Percentiles rank a stretch among this genome's conserved stretches.
Conservation (phyloP, 2,329 filamentous ascomycete genomes). For the Aspergillus oerlinghausenensis region DNA sequence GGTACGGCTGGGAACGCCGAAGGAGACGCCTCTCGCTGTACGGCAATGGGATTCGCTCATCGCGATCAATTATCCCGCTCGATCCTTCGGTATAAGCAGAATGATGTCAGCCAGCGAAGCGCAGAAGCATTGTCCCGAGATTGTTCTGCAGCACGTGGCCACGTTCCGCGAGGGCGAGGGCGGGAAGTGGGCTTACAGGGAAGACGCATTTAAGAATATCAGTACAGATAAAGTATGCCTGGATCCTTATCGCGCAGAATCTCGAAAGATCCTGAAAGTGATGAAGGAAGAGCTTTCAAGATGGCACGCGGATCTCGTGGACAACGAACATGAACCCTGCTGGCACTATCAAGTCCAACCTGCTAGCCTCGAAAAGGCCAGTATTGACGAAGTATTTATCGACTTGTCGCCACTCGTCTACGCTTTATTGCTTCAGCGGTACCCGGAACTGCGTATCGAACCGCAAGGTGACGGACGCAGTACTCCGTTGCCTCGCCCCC, state of each 20-base stretch:
- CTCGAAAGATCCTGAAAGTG: constrained; percentile 70
- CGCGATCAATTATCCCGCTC: constrained; percentile 91
- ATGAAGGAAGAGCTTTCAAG: constrained; percentile 69
- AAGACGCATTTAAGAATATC: constrained; percentile 74
- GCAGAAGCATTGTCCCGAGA: constrained; percentile 75
- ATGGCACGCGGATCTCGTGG: constrained; percentile 24
- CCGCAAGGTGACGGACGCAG: constrained; percentile 48
- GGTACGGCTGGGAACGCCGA: constrained; percentile 70
- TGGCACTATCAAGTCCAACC: constrained; percentile 25
- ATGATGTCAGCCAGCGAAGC: constrained; percentile 79
- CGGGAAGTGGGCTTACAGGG: constrained; percentile 78
- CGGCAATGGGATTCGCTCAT: constrained; percentile 96
- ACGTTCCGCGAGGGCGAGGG: constrained; percentile 91
- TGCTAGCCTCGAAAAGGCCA: constrained; percentile 78
- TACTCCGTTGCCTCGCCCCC: constrained; percentile 69
- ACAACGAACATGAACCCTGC: constrained; percentile 7
- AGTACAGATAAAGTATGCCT: constrained; percentile 88
- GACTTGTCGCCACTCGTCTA: constrained; percentile 86
- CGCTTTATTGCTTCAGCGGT: constrained; percentile 66
- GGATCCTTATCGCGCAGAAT: constrained; percentile 85
- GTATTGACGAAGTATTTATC: constrained; percentile 92
- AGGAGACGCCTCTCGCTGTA: constrained; percentile 79
- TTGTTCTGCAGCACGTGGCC: constrained; percentile 87
- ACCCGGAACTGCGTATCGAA: constrained; percentile 61
- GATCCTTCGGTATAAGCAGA: constrained; percentile 71